Evolutionary conservation across 2,329 filamentous ascomycete genomes (phyloP).

Genomic region (Colletotrichum sojae): DNA sequence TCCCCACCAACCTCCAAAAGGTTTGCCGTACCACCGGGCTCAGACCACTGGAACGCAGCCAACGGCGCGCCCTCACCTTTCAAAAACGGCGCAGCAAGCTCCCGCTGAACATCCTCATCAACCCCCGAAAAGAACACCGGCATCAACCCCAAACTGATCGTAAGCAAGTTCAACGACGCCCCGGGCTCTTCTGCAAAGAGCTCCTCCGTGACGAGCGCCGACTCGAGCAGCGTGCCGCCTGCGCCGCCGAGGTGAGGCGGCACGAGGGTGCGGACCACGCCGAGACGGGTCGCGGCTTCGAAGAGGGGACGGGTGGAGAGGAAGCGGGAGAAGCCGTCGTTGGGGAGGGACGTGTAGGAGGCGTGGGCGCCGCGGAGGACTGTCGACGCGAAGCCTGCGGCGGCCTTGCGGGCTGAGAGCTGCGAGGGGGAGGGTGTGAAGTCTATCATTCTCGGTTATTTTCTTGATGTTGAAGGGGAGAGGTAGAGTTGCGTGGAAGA

Average conservation of each 20-base stretch:
- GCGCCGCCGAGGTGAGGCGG: constrained; percentile 61
- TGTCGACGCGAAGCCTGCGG: constrained; percentile 1
- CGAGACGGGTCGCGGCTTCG: background rate
- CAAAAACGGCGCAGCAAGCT: constrained; percentile 65
- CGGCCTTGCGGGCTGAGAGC: constrained; percentile 4
- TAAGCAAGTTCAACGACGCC: constrained; percentile 64
- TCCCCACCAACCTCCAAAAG: constrained; percentile 63
- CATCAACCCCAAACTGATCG: constrained; percentile 65
- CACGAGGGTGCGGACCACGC: constrained; percentile 60
- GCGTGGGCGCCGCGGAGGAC: constrained; percentile 10
- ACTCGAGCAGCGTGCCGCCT: constrained; percentile 60
- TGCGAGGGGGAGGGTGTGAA: background rate
- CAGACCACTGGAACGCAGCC: constrained; percentile 66
- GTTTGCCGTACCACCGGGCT: constrained; percentile 67
- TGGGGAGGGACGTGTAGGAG: constrained; percentile 11
- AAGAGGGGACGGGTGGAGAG: constrained; percentile 10
- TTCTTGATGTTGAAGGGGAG: no score
- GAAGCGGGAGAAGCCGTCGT: constrained; percentile 13
- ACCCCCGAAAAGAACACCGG: constrained; percentile 63
- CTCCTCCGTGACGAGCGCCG: constrained; percentile 66
- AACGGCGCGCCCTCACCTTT: constrained; percentile 59
- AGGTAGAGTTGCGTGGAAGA: no score
- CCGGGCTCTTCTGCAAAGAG: constrained; percentile 66
- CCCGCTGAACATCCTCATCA: constrained; percentile 50
- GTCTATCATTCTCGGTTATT: background rate